phyloP scores from a whole-genome alignment of 2,329 filamentous ascomycete species.

The Penicillium sp. region DNA sequence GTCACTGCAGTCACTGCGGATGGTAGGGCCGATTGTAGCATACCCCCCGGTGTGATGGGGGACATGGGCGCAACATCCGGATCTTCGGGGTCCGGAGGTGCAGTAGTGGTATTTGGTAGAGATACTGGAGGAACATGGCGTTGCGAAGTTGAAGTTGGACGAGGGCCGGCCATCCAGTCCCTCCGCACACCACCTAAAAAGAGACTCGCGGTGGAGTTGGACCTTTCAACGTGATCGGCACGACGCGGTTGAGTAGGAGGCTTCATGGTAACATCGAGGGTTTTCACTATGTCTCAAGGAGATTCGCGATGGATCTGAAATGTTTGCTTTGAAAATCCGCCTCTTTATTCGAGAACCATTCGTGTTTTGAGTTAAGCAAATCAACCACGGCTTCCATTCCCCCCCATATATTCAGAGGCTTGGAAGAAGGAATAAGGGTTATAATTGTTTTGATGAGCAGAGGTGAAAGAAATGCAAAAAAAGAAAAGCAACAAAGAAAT shows the following conservation, averaged over 20 bases:
- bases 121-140: background rate
- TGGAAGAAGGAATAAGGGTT: background rate
- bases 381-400: background rate
- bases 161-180: slow-evolving; percentile 37
- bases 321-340: no score
- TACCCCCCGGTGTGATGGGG: slow-evolving; percentile 20
- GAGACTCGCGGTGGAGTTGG: slow-evolving; percentile 41
- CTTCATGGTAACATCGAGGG: slow-evolving; percentile 3
- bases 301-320: no score
- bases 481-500: background rate
- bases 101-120: background rate
- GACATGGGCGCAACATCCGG: slow-evolving; percentile 16
- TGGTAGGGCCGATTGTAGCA: background rate
- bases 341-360: no score
- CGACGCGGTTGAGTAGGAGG: slow-evolving; percentile 10
- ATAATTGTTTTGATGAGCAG: background rate
- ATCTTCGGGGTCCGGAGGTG: background rate
- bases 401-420: background rate
- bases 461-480: background rate
- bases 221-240: slow-evolving; percentile 26
- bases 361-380: background rate
- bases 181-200: slow-evolving; percentile 41
- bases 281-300: no score
- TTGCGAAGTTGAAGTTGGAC: background rate
- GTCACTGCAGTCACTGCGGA: background rate